A percentile compares a stretch with the other conserved stretches of the same genome.
Conservation (phyloP, 1,139 yeast species). For the Pneumocystis sp. region DNA sequence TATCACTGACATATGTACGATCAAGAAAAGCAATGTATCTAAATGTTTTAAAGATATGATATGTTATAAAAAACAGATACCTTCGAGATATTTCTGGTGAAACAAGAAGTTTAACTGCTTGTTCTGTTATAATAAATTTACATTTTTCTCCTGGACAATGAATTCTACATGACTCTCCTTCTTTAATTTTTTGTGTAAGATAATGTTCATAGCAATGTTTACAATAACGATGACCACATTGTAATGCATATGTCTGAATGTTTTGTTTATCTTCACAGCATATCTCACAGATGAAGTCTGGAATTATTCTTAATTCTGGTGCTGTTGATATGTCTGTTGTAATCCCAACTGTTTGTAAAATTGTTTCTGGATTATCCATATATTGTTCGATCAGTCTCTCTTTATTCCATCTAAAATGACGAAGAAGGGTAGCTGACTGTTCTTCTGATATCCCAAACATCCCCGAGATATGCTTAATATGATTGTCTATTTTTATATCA, state of each 20-base stretch:
- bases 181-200: constrained; percentile 35
- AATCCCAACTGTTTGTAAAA: constrained; percentile 39
- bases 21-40: constrained; percentile 19
- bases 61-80: neutral
- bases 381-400: constrained; percentile 56
- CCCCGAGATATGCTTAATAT: constrained; percentile 22
- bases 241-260: constrained; percentile 36
- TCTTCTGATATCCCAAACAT: constrained; percentile 27
- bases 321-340: constrained; percentile 15
- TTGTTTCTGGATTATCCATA: constrained; percentile 37
- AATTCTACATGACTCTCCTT: constrained; percentile 32
- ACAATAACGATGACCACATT: constrained; percentile 63
- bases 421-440: constrained; percentile 40
- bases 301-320: constrained; percentile 15
- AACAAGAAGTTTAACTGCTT: constrained; percentile 28
- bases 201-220: constrained; percentile 50
- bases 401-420: constrained; percentile 55
- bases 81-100: constrained; percentile 11
- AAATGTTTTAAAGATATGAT: constrained; percentile 3
- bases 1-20: constrained; percentile 39
- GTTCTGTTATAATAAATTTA: constrained; percentile 21
- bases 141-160: constrained; percentile 48
- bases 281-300: constrained; percentile 40
- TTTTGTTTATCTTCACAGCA: constrained; percentile 46
- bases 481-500: constrained; percentile 6